phyloP scores from a whole-genome alignment of 345 rosid species.

The Durio zibethinus region DNA sequence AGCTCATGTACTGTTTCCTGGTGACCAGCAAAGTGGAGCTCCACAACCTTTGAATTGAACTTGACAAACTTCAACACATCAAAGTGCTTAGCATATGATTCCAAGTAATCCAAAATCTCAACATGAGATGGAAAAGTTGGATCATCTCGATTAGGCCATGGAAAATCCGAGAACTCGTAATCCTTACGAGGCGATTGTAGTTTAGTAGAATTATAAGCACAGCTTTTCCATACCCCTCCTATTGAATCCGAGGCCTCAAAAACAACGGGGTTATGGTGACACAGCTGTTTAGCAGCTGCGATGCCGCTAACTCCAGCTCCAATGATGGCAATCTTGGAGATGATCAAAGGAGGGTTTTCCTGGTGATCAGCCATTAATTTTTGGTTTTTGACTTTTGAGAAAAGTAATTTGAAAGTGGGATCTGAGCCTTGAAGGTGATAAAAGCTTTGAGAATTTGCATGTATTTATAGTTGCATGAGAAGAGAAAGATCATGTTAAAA shows the following conservation, averaged over 20 bases:
- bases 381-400: neutral
- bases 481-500: neutral
- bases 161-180: constrained; percentile 87
- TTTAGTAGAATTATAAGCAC: constrained; percentile 70
- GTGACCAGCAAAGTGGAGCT: constrained; percentile 54
- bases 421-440: neutral
- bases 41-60: constrained; percentile 72
- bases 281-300: constrained; percentile 73
- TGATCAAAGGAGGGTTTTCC: constrained; percentile 17
- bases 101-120: constrained; percentile 71
- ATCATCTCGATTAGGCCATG: constrained; percentile 76
- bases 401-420: neutral
- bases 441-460: neutral
- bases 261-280: constrained; percentile 55
- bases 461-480: constrained; percentile 8
- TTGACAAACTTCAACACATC: constrained; percentile 56
- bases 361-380: constrained; percentile 19
- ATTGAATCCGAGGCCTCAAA: constrained; percentile 75
- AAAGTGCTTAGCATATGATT: constrained; percentile 63
- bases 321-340: constrained; percentile 66
- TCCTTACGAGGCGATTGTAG: constrained; percentile 66
- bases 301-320: constrained; percentile 92
- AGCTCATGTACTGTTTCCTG: constrained; percentile 14
- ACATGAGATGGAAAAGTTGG: constrained; percentile 52
- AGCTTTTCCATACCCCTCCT: constrained; percentile 92